Base-by-base conservation (phyloP, 352 stramenopile species). In the Globisporangium ultimum region DNA sequence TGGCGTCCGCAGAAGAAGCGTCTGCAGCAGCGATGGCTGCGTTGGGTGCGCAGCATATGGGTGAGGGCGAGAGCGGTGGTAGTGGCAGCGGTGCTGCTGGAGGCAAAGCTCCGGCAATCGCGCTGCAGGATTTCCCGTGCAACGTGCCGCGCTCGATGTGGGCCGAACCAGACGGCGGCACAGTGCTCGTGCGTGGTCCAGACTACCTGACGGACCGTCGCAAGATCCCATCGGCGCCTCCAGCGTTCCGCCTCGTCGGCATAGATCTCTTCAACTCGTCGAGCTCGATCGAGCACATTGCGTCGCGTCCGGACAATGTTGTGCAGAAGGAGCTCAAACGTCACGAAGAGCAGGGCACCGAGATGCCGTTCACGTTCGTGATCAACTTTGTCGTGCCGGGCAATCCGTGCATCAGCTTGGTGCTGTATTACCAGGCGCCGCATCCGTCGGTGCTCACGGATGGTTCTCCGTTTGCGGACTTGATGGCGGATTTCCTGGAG, bases 291-390 rank as follows among this genome's bases (percentile, higher is more conserved):
- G 82, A 91, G 40, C 74, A 91, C 52, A 88, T 90, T 50, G 78
- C 78, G 11, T 72, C 74, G 0, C 76, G 70, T 14, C 55, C 76
- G 0, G 74, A 89, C 49, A 91, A 89, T 48, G 53, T 84, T 10
- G 66, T 91, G 52, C 82, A 91, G 49, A 65, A 69, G 13, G 80
- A 88, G 61, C 47, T 89, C 22, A 65, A 70, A 42, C 75, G 80
- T 3, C 78, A 90, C 58, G 72, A 83, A 42, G 72, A 68, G n/a
- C 63, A 66, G 55, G 76, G 76, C 24, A 84, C 78, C 0, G 74
- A 82, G 24, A 88, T 89, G 76, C 82, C 80, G 13, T 90, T 90
- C 58, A 89, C 82, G 21, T 91, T 91, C 59, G 74, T 89, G 22
- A 64, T 91, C 50, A 91, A 90, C 66, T 91, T 91, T 56, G 69